Evolutionary conservation across 768 basidiomycete genomes (phyloP).

Genomic region (Lactifluus pinguis): DNA sequence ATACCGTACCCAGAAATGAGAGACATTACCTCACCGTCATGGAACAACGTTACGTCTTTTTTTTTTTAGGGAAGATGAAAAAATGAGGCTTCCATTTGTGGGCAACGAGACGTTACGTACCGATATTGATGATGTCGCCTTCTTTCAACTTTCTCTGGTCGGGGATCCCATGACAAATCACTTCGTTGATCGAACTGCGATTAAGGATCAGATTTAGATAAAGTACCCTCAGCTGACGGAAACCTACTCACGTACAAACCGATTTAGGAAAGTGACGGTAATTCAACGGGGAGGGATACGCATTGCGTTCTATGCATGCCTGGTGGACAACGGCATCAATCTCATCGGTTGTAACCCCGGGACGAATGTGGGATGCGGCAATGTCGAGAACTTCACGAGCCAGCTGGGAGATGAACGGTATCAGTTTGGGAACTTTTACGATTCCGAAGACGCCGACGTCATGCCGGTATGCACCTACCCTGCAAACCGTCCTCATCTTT

Average conservation of each 20-base stretch:
- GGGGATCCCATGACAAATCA: conserved; percentile 95
- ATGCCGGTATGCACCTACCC: conserved; percentile 36
- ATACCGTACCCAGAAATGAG: neutral
- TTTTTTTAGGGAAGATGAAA: conserved; percentile 6
- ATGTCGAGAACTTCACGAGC: conserved; percentile 89
- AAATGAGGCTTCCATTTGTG: neutral
- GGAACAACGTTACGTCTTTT: conserved; percentile 77
- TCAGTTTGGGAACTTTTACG: conserved; percentile 7
- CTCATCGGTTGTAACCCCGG: conserved; percentile 95
- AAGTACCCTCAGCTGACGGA: neutral
- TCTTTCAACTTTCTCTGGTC: conserved; percentile 76
- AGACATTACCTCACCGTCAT: conserved; percentile 47
- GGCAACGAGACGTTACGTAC: conserved; percentile 34
- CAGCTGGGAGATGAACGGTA: conserved; percentile 40
- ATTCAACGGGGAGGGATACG: conserved; percentile 91
- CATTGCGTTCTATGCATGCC: conserved; percentile 79
- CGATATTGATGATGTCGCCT: conserved; percentile 96
- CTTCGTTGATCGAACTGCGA: conserved; percentile 81
- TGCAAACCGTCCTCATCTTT: conserved; percentile 81
- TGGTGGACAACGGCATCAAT: conserved; percentile 91
- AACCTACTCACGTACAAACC: conserved; percentile 74
- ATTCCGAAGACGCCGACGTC: neutral
- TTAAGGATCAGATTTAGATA: neutral
- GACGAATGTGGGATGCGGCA: conserved; percentile 73
- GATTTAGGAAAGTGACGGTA: conserved; percentile 93